Percentiles rank a stretch among this genome's conserved stretches.
These are phyloP conservation scores for Fonsecaea erecta DNA, from an alignment of 2,329 filamentous ascomycete species.

Conservation along the genomic window DNA sequence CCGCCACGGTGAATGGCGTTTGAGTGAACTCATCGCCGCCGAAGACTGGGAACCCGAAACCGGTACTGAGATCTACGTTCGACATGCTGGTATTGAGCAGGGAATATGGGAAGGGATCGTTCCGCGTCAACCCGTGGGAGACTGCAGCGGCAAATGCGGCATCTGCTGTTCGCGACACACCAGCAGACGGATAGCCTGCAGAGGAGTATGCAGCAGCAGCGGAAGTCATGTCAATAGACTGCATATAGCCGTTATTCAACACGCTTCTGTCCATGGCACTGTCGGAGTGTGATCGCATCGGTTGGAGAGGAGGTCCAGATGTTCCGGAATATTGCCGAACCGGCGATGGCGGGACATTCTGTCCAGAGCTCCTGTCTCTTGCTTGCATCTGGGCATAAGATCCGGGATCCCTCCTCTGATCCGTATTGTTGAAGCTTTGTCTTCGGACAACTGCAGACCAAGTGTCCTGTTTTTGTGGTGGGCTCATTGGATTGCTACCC, in stretches of 20 bases:
- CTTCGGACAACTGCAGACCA: slow-evolving; percentile 41
- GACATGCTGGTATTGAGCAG: slow-evolving; percentile 33
- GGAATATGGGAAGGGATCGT: slow-evolving; percentile 34
- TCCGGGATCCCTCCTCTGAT: slow-evolving; percentile 15
- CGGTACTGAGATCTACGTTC: slow-evolving; percentile 45
- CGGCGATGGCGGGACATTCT: slow-evolving; percentile 30
- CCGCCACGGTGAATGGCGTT: slow-evolving; percentile 84
- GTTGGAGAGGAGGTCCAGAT: slow-evolving; percentile 29
- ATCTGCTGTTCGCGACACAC: slow-evolving; percentile 35
- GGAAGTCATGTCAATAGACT: slow-evolving; percentile 24
- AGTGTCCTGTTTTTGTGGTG: slow-evolving; percentile 39
- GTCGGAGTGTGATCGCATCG: slow-evolving; percentile 30
- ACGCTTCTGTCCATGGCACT: slow-evolving; percentile 18
- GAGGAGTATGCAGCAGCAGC: slow-evolving; percentile 21
- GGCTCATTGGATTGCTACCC: slow-evolving; percentile 41
- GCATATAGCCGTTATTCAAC: slow-evolving; percentile 27
- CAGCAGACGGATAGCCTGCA: slow-evolving; percentile 25
- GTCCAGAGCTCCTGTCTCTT: slow-evolving; percentile 14
- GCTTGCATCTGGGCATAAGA: slow-evolving; percentile 20
- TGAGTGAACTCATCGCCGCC: slow-evolving; percentile 76
- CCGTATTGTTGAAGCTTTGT: slow-evolving; percentile 35
- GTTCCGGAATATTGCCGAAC: slow-evolving; percentile 33
- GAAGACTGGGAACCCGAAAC: slow-evolving; percentile 76
- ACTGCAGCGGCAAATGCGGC: slow-evolving; percentile 39
- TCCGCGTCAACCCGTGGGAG: slow-evolving; percentile 37